Percentiles rank a stretch among this genome's conserved stretches.
Evolutionary conservation across 1,284 basidiomycete species (phyloP).

Genomic region (Sporisorium scitamineum): DNA sequence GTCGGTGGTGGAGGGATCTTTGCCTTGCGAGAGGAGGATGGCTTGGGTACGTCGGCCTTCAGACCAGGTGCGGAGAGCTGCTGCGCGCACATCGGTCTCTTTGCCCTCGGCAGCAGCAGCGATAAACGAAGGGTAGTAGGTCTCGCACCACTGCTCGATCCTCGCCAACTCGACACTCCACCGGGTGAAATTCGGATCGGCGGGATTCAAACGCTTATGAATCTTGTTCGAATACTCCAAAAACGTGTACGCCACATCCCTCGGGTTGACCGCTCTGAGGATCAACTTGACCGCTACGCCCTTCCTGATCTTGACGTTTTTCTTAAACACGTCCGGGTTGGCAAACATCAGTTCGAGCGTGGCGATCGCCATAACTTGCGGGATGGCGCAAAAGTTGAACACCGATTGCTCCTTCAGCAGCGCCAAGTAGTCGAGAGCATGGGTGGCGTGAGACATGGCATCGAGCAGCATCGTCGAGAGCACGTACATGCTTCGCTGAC

Average conservation of each 20-base stretch:
- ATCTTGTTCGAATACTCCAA: slow-evolving; percentile 83
- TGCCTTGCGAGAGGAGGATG: slow-evolving; percentile 18
- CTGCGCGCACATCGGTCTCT: slow-evolving; percentile 46
- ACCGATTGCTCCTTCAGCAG: slow-evolving; percentile 89
- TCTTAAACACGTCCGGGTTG: slow-evolving; percentile 88
- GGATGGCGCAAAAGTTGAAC: slow-evolving; percentile 97
- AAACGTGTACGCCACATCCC: slow-evolving; percentile 92
- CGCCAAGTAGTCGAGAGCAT: slow-evolving; percentile 89
- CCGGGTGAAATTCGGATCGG: slow-evolving; percentile 82
- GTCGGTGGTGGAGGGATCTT: slow-evolving; percentile 2
- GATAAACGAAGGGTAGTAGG: slow-evolving; percentile 64
- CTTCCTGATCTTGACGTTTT: slow-evolving; percentile 95
- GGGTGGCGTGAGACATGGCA: slow-evolving; percentile 84
- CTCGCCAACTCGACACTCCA: slow-evolving; percentile 64
- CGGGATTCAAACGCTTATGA: slow-evolving; percentile 80
- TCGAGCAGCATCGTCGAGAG: slow-evolving; percentile 87
- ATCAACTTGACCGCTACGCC: slow-evolving; percentile 90
- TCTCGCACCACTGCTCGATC: slow-evolving; percentile 67
- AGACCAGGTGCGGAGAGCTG: slow-evolving; percentile 48
- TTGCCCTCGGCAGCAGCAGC: slow-evolving; percentile 26
- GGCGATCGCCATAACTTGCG: slow-evolving; percentile 95
- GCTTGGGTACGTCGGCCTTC: slow-evolving; percentile 31
- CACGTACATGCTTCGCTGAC: slow-evolving; percentile 59
- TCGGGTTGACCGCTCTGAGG: slow-evolving; percentile 87
- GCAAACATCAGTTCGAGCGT: slow-evolving; percentile 91